These are phyloP conservation scores for Avena eriantha DNA, from an alignment of 176 grass and related monocot genomes.

Conservation along the genomic window DNA sequence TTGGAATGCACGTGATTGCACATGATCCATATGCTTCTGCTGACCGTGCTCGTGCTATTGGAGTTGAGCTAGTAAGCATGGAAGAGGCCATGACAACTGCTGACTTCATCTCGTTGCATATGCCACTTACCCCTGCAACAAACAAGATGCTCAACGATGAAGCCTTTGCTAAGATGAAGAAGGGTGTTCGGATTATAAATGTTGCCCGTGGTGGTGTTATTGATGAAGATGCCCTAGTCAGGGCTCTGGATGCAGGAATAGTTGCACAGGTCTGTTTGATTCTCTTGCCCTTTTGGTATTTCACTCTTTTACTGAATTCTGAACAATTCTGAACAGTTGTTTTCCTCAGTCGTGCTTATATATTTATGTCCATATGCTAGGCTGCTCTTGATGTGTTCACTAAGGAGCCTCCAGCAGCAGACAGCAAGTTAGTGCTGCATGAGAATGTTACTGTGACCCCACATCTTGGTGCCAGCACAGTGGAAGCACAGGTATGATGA, in stretches of 20 bases:
- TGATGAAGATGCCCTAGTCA: constrained; percentile 85
- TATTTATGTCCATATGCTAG: constrained; percentile 33
- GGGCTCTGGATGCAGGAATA: constrained; percentile 80
- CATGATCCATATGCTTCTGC: constrained; percentile 90
- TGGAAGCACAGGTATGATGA: constrained; percentile 82
- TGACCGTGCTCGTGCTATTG: constrained; percentile 76
- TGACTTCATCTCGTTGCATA: constrained; percentile 85
- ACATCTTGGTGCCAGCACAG: constrained; percentile 89
- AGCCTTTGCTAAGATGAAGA: constrained; percentile 82
- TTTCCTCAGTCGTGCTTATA: neutral
- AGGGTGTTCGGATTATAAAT: constrained; percentile 86
- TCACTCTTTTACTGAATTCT: neutral
- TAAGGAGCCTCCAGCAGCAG: constrained; percentile 72
- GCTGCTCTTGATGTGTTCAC: constrained; percentile 96
- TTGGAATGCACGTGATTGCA: constrained; percentile 85
- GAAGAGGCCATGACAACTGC: constrained; percentile 72
- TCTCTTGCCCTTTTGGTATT: neutral
- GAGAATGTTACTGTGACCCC: constrained; percentile 94
- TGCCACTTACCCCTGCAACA: constrained; percentile 84
- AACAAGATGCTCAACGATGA: constrained; percentile 90
- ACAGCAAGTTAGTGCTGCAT: constrained; percentile 80
- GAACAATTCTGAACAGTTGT: neutral
- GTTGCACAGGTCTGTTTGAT: constrained; percentile 72
- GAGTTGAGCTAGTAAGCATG: constrained; percentile 78
- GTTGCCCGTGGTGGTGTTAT: constrained; percentile 92